Evolutionary conservation across 805 yeast genomes (phyloP).

Genomic region (Pichia membranifaciens): DNA sequence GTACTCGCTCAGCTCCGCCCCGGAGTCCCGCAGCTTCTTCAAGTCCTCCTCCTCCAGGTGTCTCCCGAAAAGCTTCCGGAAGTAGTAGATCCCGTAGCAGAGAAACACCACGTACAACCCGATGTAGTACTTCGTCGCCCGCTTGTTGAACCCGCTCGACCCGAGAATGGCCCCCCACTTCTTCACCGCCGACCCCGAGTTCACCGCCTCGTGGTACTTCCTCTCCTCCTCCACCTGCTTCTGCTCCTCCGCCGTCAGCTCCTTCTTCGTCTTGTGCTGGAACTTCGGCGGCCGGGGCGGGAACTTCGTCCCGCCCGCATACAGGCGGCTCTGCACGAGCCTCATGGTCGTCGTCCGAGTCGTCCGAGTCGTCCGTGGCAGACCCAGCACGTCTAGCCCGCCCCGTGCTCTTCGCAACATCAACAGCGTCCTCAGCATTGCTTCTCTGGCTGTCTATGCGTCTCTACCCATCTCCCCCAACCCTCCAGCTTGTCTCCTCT

Average conservation of each 20-base stretch:
- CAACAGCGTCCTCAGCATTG: no score
- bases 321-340: background rate
- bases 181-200: conserved; percentile 29
- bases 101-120: conserved; percentile 53
- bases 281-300: conserved; percentile 24
- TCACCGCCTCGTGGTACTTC: conserved; percentile 29
- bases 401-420: no score
- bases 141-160: conserved; percentile 52
- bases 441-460: no score
- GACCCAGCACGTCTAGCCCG: no score
- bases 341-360: background rate
- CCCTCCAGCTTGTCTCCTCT: no score
- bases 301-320: background rate
- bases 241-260: conserved; percentile 26
- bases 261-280: conserved; percentile 24
- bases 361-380: no score
- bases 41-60: conserved; percentile 50
- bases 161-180: conserved; percentile 52
- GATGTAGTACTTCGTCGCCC: conserved; percentile 57
- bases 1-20: conserved; percentile 48
- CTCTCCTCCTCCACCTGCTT: conserved; percentile 26
- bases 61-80: conserved; percentile 59
- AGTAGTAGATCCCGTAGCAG: conserved; percentile 55
- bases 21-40: conserved; percentile 27
- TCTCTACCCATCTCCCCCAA: no score